These are phyloP conservation scores for Globisporangium nagaii DNA, from an alignment of 352 stramenopile species.

Conservation along the genomic window DNA sequence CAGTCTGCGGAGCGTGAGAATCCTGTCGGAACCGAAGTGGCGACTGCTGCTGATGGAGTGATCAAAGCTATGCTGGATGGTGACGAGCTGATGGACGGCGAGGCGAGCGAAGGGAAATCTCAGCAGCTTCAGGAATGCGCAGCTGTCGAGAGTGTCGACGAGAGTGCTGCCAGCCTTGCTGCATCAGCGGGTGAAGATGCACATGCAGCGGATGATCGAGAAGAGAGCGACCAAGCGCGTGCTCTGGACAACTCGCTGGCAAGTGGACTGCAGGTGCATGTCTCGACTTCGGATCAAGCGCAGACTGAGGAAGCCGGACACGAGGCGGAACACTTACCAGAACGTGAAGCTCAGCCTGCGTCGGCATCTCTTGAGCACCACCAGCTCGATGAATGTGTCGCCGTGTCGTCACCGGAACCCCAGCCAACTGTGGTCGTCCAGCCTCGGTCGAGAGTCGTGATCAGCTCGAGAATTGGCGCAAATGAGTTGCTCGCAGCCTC, in stretches of 20 bases:
- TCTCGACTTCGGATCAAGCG: background rate
- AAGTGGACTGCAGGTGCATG: background rate
- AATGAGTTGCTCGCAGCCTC: slow-evolving; percentile 31
- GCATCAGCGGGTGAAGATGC: background rate
- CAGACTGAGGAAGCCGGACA: background rate
- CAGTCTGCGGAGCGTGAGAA: background rate
- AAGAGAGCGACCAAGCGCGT: background rate
- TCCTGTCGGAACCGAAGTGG: background rate
- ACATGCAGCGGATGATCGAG: no score
- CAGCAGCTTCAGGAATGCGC: background rate
- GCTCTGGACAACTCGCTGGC: background rate
- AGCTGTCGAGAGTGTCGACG: background rate
- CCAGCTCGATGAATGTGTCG: background rate
- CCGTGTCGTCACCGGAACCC: background rate
- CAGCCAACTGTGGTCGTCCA: background rate
- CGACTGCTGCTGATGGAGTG: background rate
- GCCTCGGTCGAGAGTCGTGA: slow-evolving; percentile 1
- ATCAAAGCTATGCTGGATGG: background rate
- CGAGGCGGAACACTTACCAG: background rate
- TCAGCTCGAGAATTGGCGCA: slow-evolving; percentile 20
- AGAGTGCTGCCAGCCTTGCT: background rate
- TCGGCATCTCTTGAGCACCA: background rate
- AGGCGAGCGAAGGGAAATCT: background rate
- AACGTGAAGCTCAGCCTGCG: no score
- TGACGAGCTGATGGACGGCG: background rate